These are phyloP conservation scores for Aspergillus egyptiacus DNA, from an alignment of 495 filamentous ascomycete genomes.

Conservation along the genomic window DNA sequence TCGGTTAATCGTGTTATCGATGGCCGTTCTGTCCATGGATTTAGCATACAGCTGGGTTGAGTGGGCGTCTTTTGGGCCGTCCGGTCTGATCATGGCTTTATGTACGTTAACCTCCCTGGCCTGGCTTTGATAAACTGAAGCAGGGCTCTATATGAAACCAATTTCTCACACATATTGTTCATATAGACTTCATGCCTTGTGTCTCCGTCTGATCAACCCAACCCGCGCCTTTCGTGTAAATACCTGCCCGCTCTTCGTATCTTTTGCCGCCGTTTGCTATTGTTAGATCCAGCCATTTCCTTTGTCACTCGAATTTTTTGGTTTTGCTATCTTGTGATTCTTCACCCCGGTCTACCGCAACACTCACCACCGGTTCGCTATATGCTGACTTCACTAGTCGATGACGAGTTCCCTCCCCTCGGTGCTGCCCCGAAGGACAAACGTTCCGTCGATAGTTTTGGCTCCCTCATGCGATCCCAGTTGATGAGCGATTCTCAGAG, in stretches of 20 bases:
- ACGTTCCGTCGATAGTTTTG: constrained; percentile 39
- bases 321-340: constrained; percentile 5
- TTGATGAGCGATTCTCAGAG: constrained; percentile 28
- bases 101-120: constrained; percentile 74
- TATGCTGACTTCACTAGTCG: constrained; percentile 31
- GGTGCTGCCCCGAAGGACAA: constrained; percentile 31
- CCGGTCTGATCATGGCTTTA: constrained; percentile 62
- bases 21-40: constrained; percentile 29
- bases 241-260: constrained; percentile 29
- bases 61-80: constrained; percentile 46
- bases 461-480: constrained; percentile 41
- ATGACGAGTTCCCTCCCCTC: constrained; percentile 52
- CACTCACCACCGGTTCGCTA: constrained; percentile 12
- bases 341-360: constrained; percentile 10
- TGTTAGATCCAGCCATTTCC: constrained; percentile 10
- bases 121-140: constrained; percentile 42
- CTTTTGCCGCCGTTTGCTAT: constrained; percentile 15
- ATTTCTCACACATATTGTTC: constrained; percentile 48
- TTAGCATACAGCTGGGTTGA: constrained; percentile 36
- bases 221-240: constrained; percentile 35
- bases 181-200: constrained; percentile 37
- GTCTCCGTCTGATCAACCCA: constrained; percentile 28
- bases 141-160: constrained; percentile 48
- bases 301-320: no score
- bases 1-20: constrained; percentile 19